phyloP scores from a whole-genome alignment of 2,329 filamentous ascomycete species.

The Thermoascus crustaceus region DNA sequence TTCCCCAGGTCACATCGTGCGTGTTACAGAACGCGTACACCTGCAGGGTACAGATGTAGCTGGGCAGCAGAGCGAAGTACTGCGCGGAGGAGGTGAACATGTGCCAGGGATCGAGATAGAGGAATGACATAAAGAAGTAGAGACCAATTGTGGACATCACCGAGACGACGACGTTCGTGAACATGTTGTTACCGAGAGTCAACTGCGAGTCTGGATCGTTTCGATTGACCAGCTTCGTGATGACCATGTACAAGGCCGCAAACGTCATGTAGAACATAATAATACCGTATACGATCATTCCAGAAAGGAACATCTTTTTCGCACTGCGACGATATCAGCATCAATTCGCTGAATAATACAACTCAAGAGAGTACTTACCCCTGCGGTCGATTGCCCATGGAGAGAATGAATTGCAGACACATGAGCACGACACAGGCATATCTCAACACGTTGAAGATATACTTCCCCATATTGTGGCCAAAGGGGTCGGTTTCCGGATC shows the following conservation, averaged over 20 bases:
- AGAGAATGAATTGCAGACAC: conserved; percentile 90
- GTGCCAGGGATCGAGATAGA: conserved; percentile 98
- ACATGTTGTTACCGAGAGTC: conserved; percentile 72
- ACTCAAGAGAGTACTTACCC: conserved; percentile 46
- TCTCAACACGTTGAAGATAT: conserved; percentile 78
- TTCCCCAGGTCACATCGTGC: conserved; percentile 98
- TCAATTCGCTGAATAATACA: background rate
- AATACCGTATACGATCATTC: conserved; percentile 81
- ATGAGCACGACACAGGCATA: conserved; percentile 84
- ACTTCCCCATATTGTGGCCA: conserved; percentile 71
- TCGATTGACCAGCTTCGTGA: conserved; percentile 61
- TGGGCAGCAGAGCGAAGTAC: conserved; percentile 87
- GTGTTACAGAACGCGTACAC: conserved; percentile 99
- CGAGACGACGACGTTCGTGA: conserved; percentile 89
- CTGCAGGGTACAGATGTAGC: conserved; percentile 93
- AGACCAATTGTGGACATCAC: conserved; percentile 82
- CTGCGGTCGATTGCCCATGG: conserved; percentile 91
- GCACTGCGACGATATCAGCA: conserved; percentile 38
- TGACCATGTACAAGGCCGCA: conserved; percentile 78
- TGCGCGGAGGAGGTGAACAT: conserved; percentile 89
- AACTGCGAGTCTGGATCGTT: conserved; percentile 40
- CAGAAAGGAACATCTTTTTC: conserved; percentile 77
- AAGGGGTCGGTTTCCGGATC: conserved; percentile 81
- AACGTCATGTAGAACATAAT: conserved; percentile 97
- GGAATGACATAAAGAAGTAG: conserved; percentile 92